Percentiles rank a stretch among this genome's conserved stretches.
Evolutionary conservation across 345 rosid species (phyloP).

Genomic region (Salix exigua): DNA sequence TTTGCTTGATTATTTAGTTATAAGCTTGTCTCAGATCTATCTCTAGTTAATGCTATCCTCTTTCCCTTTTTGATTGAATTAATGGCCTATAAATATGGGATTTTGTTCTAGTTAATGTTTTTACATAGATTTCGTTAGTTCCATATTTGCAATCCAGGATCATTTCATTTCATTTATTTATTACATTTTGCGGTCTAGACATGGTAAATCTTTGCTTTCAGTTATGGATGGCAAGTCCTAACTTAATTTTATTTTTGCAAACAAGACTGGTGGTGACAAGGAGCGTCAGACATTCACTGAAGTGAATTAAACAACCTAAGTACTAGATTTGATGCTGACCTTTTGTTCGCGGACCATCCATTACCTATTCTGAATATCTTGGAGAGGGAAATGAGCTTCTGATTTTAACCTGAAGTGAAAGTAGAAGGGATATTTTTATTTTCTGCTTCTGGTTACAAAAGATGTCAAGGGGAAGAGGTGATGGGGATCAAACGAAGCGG

Average conservation of each 20-base stretch:
- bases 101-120: not conserved
- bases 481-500: conserved; percentile 83
- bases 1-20: not conserved
- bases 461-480: conserved; percentile 77
- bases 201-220: not conserved
- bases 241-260: not conserved
- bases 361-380: not conserved
- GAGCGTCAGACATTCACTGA: not conserved
- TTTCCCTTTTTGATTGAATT: not conserved
- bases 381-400: conserved; percentile 3
- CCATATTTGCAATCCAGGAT: not conserved
- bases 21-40: not conserved
- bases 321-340: not conserved
- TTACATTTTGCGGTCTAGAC: not conserved
- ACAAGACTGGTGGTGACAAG: not conserved
- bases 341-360: not conserved
- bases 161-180: not conserved
- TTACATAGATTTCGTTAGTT: not conserved
- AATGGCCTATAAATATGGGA: not conserved
- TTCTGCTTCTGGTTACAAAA: not conserved
- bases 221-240: not conserved
- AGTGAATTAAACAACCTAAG: not conserved
- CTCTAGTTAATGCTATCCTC: not conserved
- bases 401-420: not conserved
- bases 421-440: not conserved